Evolutionary conservation across 2,329 filamentous ascomycete species (phyloP).

Genomic region (Raffaelea deltoideospora): DNA sequence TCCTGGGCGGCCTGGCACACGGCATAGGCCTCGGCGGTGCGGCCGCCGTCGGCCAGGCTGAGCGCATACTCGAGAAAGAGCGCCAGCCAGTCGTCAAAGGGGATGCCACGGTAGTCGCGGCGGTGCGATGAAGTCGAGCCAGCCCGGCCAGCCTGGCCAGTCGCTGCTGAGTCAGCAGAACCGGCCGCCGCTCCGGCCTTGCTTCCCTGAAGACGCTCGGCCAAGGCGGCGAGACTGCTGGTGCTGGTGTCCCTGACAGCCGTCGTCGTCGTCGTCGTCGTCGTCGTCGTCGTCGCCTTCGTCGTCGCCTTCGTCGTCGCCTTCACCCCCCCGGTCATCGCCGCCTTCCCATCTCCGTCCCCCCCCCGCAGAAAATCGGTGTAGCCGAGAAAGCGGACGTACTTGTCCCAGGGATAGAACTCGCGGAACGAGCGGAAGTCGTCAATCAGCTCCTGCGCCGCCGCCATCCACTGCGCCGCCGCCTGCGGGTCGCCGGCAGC

Average conservation of each 20-base stretch:
- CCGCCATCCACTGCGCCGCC: constrained; percentile 39
- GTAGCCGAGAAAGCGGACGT: constrained; percentile 39
- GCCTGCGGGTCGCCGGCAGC: constrained; percentile 25
- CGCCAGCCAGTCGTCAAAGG: constrained; percentile 75
- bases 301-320: not conserved
- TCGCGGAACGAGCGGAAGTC: constrained; percentile 48
- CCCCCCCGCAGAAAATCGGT: constrained; percentile 20
- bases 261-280: too few species aligned
- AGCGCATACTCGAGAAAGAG: constrained; percentile 82
- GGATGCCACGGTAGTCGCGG: constrained; percentile 48
- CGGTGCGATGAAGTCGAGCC: constrained; percentile 7
- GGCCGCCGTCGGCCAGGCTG: constrained; percentile 51
- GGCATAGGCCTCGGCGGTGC: constrained; percentile 60
- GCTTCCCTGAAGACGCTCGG: constrained; percentile 39
- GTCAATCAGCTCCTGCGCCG: constrained; percentile 42
- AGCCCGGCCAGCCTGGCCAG: not conserved
- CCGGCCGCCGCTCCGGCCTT: not conserved
- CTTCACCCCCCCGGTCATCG: constrained; percentile 2
- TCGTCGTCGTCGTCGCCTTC: constrained; percentile 1
- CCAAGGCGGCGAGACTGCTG: constrained; percentile 37
- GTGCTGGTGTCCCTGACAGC: constrained; percentile 3
- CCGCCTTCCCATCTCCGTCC: constrained; percentile 16
- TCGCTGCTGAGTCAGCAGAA: not conserved
- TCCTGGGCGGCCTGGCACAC: constrained; percentile 64
- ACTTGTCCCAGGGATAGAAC: constrained; percentile 54